A percentile compares a stretch with the other conserved stretches of the same genome.
These are phyloP conservation scores for Euphrasia arctica DNA, from an alignment of 305 asterid genomes.

Conservation along the genomic window DNA sequence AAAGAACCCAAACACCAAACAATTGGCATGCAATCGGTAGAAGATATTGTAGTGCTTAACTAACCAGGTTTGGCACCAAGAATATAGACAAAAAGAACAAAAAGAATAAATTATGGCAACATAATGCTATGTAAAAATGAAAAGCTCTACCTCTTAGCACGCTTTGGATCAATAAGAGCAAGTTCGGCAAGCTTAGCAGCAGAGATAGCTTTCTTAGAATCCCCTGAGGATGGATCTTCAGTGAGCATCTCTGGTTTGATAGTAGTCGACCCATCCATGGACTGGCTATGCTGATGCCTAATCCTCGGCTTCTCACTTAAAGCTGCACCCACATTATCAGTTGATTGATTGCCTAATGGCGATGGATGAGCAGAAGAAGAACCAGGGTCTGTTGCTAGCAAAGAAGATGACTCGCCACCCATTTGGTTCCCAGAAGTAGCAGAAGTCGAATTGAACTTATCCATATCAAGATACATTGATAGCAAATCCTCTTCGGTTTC, in stretches of 20 bases:
- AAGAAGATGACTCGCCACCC: conserved; percentile 53
- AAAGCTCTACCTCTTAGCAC: conserved; percentile 81
- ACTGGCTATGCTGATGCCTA: conserved; percentile 97
- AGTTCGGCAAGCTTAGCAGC: conserved; percentile 99
- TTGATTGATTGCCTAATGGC: conserved; percentile 22
- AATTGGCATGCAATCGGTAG: conserved; percentile 4
- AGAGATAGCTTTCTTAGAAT: conserved; percentile 78
- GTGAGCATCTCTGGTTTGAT: conserved; percentile 89
- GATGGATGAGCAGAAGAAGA: conserved; percentile 39
- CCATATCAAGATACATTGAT: conserved; percentile 90
- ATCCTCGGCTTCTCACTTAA: conserved; percentile 68
- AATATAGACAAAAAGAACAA: not conserved
- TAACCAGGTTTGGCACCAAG: conserved; percentile 1
- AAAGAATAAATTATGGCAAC: too few species aligned
- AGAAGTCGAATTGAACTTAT: conserved; percentile 78
- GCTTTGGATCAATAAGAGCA: conserved; percentile 95
- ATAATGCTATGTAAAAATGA: not conserved
- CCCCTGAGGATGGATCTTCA: conserved; percentile 69
- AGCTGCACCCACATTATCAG: conserved; percentile 36
- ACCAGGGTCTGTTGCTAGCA: conserved; percentile 40
- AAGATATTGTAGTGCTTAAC: conserved; percentile 4
- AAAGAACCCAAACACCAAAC: not conserved
- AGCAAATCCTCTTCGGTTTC: conserved; percentile 89
- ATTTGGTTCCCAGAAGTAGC: conserved; percentile 59
- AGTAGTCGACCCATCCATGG: conserved; percentile 96